phyloP scores from a whole-genome alignment of 176 grass and related monocot species.

The Lolium perenne region DNA sequence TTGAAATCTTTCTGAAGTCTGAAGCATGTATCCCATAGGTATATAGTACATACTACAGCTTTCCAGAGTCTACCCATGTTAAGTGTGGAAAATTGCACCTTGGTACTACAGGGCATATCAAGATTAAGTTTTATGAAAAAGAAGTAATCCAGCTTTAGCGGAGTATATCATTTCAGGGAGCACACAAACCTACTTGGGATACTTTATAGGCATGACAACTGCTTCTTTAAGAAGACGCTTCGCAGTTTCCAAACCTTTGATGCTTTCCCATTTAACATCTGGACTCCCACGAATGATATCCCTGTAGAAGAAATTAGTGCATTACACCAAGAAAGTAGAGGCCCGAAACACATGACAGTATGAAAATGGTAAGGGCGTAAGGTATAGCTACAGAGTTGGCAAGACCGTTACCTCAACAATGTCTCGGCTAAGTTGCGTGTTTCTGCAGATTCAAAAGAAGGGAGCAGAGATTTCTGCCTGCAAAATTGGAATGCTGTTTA shows the following conservation, averaged over 20 bases:
- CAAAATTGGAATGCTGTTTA: not conserved
- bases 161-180: slow-evolving; percentile 28
- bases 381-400: not conserved
- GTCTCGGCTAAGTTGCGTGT: slow-evolving; percentile 84
- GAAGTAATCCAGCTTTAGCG: not conserved
- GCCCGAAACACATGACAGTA: slow-evolving; percentile 1
- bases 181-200: slow-evolving; percentile 81
- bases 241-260: slow-evolving; percentile 89
- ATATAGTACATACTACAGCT: not conserved
- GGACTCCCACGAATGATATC: slow-evolving; percentile 90
- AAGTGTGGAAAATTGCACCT: not conserved
- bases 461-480: slow-evolving; percentile 88
- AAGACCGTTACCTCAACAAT: slow-evolving; percentile 66
- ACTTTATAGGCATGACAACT: slow-evolving; percentile 98
- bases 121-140: not conserved
- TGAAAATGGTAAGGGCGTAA: slow-evolving; percentile 10
- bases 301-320: slow-evolving; percentile 38
- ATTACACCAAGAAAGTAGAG: slow-evolving; percentile 30
- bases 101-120: slow-evolving; percentile 3
- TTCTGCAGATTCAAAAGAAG: slow-evolving; percentile 93
- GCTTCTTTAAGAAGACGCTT: slow-evolving; percentile 95
- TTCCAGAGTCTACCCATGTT: not conserved
- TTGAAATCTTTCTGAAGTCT: not conserved
- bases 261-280: slow-evolving; percentile 99
- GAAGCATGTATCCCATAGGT: not conserved